Evolutionary conservation across 768 basidiomycete species (phyloP).

Genomic region (Scleroderma bovista): DNA sequence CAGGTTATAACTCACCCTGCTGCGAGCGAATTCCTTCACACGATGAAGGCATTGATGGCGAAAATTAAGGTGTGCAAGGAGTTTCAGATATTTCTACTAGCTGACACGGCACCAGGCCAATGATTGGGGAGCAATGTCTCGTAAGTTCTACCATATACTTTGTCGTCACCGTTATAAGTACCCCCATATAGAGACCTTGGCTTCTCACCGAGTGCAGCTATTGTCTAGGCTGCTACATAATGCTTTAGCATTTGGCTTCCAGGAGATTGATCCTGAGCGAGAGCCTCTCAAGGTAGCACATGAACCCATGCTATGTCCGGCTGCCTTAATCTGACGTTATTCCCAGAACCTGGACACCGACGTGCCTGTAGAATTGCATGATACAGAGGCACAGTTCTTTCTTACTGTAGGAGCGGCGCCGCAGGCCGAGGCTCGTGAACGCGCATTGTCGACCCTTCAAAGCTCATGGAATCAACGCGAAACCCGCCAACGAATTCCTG

Average conservation of each 20-base stretch:
- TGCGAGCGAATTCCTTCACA: constrained; percentile 45
- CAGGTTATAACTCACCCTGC: constrained; percentile 40
- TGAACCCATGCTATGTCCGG: not conserved
- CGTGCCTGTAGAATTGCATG: constrained; percentile 25
- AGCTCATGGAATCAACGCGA: constrained; percentile 21
- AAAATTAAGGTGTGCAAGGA: constrained; percentile 42
- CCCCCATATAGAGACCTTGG: constrained; percentile 33
- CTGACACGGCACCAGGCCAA: constrained; percentile 34
- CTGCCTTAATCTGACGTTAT: not conserved
- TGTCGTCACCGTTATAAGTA: not conserved
- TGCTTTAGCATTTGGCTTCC: constrained; percentile 39
- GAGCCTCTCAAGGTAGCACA: constrained; percentile 42
- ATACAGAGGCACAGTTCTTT: constrained; percentile 30
- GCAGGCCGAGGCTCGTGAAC: constrained; percentile 1
- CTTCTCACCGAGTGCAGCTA: constrained; percentile 35
- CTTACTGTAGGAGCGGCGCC: constrained; percentile 2
- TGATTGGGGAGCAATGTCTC: constrained; percentile 53
- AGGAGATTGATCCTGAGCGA: constrained; percentile 35
- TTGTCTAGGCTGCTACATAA: constrained; percentile 34
- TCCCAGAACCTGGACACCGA: constrained; percentile 46
- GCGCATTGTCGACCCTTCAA: constrained; percentile 8
- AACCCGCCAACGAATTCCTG: constrained; percentile 24
- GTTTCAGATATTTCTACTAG: not conserved
- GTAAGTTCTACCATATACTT: constrained; percentile 26
- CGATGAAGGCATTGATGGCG: constrained; percentile 53